A percentile compares a stretch with the other conserved stretches of the same genome.
Evolutionary conservation across 2,329 filamentous ascomycete genomes (phyloP).

Genomic region (Dryadomyces sulphureus): DNA sequence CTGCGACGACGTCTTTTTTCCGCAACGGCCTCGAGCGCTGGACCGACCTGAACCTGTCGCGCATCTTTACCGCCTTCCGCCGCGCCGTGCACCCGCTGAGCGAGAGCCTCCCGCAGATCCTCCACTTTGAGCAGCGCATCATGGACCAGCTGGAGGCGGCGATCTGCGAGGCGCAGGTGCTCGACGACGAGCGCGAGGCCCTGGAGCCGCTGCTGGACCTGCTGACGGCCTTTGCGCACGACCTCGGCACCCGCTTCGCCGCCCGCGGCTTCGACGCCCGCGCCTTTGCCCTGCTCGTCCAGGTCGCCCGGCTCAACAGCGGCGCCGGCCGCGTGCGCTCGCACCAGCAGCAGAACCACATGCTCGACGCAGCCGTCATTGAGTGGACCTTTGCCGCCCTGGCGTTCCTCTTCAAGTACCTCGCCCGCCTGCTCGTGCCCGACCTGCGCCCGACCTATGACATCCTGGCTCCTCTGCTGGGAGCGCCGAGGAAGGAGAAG

Average conservation of each 20-base stretch:
- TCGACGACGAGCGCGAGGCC: conserved; percentile 44
- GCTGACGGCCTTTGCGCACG: conserved; percentile 88
- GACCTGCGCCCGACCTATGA: conserved; percentile 75
- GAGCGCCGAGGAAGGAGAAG: conserved; percentile 36
- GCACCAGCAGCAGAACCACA: conserved; percentile 32
- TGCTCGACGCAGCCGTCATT: conserved; percentile 73
- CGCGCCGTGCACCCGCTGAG: conserved; percentile 61
- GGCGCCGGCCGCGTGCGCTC: conserved; percentile 5
- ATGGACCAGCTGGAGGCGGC: conserved; percentile 62
- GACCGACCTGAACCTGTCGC: conserved; percentile 80
- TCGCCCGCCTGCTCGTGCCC: conserved; percentile 73
- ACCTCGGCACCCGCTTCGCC: conserved; percentile 63
- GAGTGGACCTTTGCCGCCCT: conserved; percentile 95
- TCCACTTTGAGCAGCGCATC: conserved; percentile 80
- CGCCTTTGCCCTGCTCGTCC: conserved; percentile 60
- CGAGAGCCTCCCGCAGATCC: conserved; percentile 81
- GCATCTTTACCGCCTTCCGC: conserved; percentile 63
- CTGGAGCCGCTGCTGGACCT: conserved; percentile 78
- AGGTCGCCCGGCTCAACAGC: conserved; percentile 39
- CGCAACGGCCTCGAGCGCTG: conserved; percentile 71
- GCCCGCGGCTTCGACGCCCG: conserved; percentile 67
- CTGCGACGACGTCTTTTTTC: conserved; percentile 74
- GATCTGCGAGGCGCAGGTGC: conserved; percentile 42
- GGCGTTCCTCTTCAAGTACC: conserved; percentile 93
- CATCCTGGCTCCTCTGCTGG: conserved; percentile 70